Conservation (phyloP, 352 stramenopile genomes). For the Phytophthora boehmeriae region DNA sequence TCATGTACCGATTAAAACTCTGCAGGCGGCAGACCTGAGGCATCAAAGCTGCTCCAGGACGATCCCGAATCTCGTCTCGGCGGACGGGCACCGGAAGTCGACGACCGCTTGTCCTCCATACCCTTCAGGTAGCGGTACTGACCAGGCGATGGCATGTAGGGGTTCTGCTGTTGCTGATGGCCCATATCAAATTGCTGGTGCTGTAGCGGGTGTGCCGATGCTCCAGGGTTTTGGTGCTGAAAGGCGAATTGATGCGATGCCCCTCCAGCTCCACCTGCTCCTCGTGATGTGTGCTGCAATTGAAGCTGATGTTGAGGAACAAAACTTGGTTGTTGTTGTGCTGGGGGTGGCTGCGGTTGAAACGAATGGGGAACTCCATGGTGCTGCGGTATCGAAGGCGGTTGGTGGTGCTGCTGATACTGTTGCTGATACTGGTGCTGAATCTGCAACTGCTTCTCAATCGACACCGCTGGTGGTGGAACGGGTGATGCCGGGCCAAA, state of each 20-base stretch:
- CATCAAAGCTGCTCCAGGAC: constrained; percentile 62
- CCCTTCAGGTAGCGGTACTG: constrained; percentile 76
- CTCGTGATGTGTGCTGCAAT: constrained; percentile 34
- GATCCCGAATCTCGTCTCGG: constrained; percentile 59
- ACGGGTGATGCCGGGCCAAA: constrained; percentile 31
- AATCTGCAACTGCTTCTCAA: constrained; percentile 62
- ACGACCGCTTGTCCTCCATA: constrained; percentile 62
- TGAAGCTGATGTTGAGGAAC: constrained; percentile 49
- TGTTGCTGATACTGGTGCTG: constrained; percentile 76
- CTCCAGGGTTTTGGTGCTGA: constrained; percentile 31
- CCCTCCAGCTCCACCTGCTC: constrained; percentile 11
- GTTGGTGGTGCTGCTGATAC: constrained; percentile 48
- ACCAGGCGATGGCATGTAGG: constrained; percentile 35
- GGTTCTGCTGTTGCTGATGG: constrained; percentile 40
- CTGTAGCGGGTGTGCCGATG: constrained; percentile 22
- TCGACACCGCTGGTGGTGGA: constrained; percentile 29
- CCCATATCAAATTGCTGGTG: constrained; percentile 40
- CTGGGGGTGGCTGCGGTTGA: constrained; percentile 31
- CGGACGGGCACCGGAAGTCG: constrained; percentile 34
- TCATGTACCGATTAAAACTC: constrained; percentile 36
- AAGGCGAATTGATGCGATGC: constrained; percentile 31
- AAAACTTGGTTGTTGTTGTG: constrained; percentile 39
- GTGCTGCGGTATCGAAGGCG: constrained; percentile 45
- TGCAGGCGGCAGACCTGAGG: constrained; percentile 39
- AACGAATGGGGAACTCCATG: constrained; percentile 30